Evolutionary conservation across 1,284 basidiomycete genomes (phyloP).

Genomic region (Jaminaea rosea): DNA sequence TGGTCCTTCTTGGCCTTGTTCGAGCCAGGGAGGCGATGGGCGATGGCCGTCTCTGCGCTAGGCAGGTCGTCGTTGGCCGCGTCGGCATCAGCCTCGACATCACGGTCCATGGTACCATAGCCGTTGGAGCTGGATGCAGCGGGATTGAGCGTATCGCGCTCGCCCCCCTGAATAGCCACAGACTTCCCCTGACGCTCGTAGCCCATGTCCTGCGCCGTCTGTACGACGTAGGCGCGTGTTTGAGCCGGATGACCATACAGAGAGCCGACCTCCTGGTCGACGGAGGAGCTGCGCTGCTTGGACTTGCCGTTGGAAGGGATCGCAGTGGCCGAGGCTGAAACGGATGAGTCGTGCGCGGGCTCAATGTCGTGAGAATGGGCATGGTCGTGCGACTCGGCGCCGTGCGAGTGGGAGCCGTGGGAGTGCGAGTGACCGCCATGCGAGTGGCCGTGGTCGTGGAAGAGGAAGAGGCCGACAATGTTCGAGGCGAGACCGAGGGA

Average conservation of each 20-base stretch:
- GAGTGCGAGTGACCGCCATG: conserved; percentile 56
- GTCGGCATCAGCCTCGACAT: conserved; percentile 20
- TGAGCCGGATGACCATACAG: conserved; percentile 78
- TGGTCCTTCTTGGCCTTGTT: conserved; percentile 26
- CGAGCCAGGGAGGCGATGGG: conserved; percentile 13
- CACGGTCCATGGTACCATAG: conserved; percentile 14
- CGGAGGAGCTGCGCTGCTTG: not conserved
- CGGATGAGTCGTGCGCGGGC: conserved; percentile 7
- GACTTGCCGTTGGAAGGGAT: not conserved
- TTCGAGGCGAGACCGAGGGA: conserved; percentile 82
- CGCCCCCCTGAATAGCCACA: not conserved
- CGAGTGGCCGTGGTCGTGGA: conserved; percentile 58
- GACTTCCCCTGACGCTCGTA: conserved; percentile 18
- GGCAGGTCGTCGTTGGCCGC: conserved; percentile 41
- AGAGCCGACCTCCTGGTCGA: conserved; percentile 21
- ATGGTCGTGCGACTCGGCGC: conserved; percentile 15
- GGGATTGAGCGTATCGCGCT: conserved; percentile 12
- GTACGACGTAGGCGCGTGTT: conserved; percentile 76
- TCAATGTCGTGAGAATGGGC: conserved; percentile 10
- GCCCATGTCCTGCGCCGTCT: conserved; percentile 70
- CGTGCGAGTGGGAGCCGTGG: conserved; percentile 50
- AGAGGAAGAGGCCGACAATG: conserved; percentile 83
- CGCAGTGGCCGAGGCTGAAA: conserved; percentile 5
- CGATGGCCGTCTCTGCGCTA: conserved; percentile 14
- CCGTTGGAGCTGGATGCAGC: conserved; percentile 2